Conservation (phyloP, 1,284 basidiomycete genomes). For the Rhodofomes roseus region DNA sequence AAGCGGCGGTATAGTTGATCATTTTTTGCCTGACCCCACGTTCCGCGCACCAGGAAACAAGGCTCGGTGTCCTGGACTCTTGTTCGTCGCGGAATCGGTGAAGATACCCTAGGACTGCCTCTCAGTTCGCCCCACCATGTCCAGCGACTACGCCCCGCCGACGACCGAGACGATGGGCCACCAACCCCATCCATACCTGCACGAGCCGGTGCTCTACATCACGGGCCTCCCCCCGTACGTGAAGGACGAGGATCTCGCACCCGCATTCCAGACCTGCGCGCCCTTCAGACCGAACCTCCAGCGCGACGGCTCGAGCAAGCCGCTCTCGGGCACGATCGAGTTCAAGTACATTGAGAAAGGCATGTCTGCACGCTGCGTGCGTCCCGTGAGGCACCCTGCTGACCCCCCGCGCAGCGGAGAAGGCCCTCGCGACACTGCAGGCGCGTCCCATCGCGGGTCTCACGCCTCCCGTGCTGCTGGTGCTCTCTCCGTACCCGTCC, state of each 20-base stretch:
- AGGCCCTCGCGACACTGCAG: constrained; percentile 80
- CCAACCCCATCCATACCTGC: constrained; percentile 68
- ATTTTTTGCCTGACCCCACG: not conserved
- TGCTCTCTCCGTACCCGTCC: constrained; percentile 72
- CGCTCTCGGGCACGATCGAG: constrained; percentile 67
- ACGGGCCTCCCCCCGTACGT: constrained; percentile 67
- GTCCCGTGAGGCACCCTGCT: not conserved
- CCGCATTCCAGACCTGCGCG: constrained; percentile 65
- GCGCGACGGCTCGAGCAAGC: constrained; percentile 51
- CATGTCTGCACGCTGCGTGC: constrained; percentile 24
- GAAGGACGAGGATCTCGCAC: constrained; percentile 69
- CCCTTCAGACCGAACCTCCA: constrained; percentile 75
- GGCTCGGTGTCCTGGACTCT: not conserved
- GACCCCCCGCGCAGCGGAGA: constrained; percentile 60
- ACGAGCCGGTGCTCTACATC: constrained; percentile 76
- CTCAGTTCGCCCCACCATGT: constrained; percentile 17
- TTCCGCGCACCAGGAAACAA: constrained; percentile 2
- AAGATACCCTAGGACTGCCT: constrained; percentile 4
- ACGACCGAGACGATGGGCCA: constrained; percentile 21
- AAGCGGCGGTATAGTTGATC: constrained; percentile 2
- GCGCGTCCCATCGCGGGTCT: constrained; percentile 63
- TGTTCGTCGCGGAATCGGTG: not conserved
- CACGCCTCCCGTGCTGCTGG: constrained; percentile 52
- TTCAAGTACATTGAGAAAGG: constrained; percentile 78
- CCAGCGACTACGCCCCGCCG: constrained; percentile 23